phyloP scores from a whole-genome alignment of 2,329 filamentous ascomycete species.

The Tolypocladium amazonense region DNA sequence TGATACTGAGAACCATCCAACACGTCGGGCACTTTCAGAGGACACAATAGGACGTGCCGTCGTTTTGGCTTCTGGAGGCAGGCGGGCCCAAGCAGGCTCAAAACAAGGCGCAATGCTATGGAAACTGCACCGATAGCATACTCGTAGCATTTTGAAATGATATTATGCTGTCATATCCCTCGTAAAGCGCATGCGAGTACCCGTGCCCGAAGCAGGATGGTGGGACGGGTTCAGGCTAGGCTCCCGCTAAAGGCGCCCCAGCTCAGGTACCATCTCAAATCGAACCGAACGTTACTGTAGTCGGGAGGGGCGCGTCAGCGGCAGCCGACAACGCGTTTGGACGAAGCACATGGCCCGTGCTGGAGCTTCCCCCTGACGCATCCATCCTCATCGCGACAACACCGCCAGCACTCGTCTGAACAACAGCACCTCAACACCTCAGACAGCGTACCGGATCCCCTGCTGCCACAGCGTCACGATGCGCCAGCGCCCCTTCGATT shows the following conservation, averaged over 20 bases:
- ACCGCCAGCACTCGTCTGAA: not conserved
- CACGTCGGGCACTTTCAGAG: too few species aligned
- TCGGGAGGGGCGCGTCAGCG: not conserved
- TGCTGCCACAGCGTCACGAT: constrained; percentile 16
- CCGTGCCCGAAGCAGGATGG: too few species aligned
- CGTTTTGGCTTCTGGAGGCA: not conserved
- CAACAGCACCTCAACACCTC: not conserved
- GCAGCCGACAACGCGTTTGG: not conserved
- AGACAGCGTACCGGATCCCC: not conserved
- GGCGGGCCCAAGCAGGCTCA: not conserved
- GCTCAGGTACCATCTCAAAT: not conserved
- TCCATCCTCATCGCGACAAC: not conserved
- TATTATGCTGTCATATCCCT: too few species aligned
- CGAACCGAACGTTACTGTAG: not conserved
- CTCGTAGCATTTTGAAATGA: not conserved
- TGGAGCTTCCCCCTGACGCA: not conserved
- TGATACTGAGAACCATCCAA: too few species aligned
- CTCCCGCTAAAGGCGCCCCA: not conserved
- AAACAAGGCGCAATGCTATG: not conserved
- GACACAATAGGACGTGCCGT: too few species aligned
- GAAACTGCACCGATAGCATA: not conserved
- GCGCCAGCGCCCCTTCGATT: constrained; percentile 14
- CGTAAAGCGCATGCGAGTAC: too few species aligned
- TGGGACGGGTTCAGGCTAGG: not conserved
- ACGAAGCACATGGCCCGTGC: not conserved